Base-by-base conservation (phyloP, 1,284 basidiomycete genomes). In the Trichosporon sp. region DNA sequence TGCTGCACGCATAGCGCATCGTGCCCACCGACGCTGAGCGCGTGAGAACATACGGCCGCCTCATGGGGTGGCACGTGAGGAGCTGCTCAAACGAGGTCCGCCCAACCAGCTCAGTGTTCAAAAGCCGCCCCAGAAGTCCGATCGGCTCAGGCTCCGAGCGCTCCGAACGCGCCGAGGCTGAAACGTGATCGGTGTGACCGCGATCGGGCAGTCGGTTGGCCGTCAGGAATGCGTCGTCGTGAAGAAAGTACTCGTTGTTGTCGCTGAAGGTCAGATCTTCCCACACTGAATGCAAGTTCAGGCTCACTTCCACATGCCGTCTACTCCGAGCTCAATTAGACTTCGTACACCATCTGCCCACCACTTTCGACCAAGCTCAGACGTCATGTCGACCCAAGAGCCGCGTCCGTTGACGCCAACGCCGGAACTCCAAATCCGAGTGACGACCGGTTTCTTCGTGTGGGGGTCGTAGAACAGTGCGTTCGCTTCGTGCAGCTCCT, bases 201-300 rank as follows among this genome's bases (percentile, higher is more conserved):
- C 78, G 71, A 1, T 74, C 75, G 40, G 40, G 40, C 63, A 78
- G 71, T 40, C 77, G 71, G 71, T 78, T 78, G 48, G 76, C 67
- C 37, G 72, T 71, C 40, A 79, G 68, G 73, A 81, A 85, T 12
- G 74, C 77, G 72, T 85, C 84, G 65, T 84, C 83, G 66, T 84
- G 84, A 7, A 85, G 78, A 43, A 80, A 80, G 70, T 79, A 85
- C 73, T 85, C 85, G 79, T 85, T 84, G 80, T 85, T 85, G 75
- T 85, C 85, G 75, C 83, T 84, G 68, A 10, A 40, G 4, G 68
- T 71, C 66, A 75, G 70, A 48, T 69, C 46, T 67, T 48, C 40
- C 1, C 26, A 54, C 16, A 31, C 3, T 16, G 10, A 12, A 40
- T 10, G 37, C 37, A 38, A 10, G 37, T 32, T 12, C 26, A 16